Conservation (phyloP, 2,329 filamentous ascomycete species). For the Hirsutella thompsonii region DNA sequence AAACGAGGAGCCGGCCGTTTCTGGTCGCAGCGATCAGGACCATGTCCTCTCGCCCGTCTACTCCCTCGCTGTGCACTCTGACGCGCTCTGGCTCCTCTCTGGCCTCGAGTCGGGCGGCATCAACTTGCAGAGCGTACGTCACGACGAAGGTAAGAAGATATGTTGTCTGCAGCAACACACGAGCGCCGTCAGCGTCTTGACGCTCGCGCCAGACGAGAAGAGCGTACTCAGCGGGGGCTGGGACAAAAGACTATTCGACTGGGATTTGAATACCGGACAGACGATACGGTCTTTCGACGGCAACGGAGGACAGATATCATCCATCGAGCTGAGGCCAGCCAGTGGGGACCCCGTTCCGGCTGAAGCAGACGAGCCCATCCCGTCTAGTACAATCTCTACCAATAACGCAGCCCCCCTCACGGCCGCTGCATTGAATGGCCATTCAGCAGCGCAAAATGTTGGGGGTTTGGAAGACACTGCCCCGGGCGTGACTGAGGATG, state of each 20-base stretch:
- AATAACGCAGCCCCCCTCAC: slow-evolving; percentile 53
- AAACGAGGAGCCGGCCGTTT: slow-evolving; percentile 63
- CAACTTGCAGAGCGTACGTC: slow-evolving; percentile 83
- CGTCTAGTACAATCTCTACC: slow-evolving; percentile 60
- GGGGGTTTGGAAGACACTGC: slow-evolving; percentile 5
- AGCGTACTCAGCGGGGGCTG: slow-evolving; percentile 86
- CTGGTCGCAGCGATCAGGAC: slow-evolving; percentile 38
- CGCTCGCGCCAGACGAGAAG: slow-evolving; percentile 70
- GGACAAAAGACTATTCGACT: slow-evolving; percentile 90
- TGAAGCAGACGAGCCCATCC: slow-evolving; percentile 46
- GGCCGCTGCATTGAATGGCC: slow-evolving; percentile 31
- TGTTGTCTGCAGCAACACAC: slow-evolving; percentile 69
- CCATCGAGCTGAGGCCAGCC: slow-evolving; percentile 72
- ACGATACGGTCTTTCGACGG: slow-evolving; percentile 64
- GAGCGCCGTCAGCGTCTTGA: slow-evolving; percentile 82
- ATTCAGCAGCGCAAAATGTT: slow-evolving; percentile 4
- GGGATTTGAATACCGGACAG: slow-evolving; percentile 83
- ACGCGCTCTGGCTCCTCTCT: slow-evolving; percentile 82
- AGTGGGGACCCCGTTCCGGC: slow-evolving; percentile 64
- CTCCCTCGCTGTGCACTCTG: slow-evolving; percentile 79
- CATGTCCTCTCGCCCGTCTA: slow-evolving; percentile 77
- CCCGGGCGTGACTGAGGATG: slow-evolving; percentile 31
- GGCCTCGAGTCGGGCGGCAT: slow-evolving; percentile 85
- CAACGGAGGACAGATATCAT: slow-evolving; percentile 71
- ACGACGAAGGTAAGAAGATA: slow-evolving; percentile 89